Evolutionary conservation across 2,329 filamentous ascomycete genomes (phyloP), one percentile per base, ranked within the genome.

Genomic region (Aspergillus pseudonomiae): DNA sequence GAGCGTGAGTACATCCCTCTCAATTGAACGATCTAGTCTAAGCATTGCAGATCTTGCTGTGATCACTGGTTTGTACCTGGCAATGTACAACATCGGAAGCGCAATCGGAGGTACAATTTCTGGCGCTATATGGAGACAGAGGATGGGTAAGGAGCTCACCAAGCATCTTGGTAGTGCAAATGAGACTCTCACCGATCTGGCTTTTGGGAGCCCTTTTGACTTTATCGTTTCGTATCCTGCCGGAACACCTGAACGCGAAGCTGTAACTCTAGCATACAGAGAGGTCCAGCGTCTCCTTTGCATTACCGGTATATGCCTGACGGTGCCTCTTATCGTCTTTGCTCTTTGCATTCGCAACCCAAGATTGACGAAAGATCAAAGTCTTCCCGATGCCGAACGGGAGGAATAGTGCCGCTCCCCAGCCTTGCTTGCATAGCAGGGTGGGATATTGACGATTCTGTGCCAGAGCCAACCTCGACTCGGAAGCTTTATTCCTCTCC

Each of bases 21-120:
- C 12, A 2, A 39, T 39, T 26, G 30, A 24, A 39, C 19, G 12
- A 34, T 12, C 6, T 28, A 6, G 43, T 28, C 45, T 30, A 48
- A 60, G 19, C 34, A 6, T 24, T n/a, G 14, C 30, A 77, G 75
- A 89, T 68, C 79, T 90, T 36, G 88, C 88, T 50, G 85, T 89
- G 65, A 84, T 90, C 66, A 90, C 87, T 0, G 87, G 84, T 46
- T 74, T 90, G 21, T 90, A 85, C 71, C 82, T 90, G 3, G 85
- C 87, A 19, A 83, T 79, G n/a, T 89, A 89, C 77, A 87, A 86
- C 71, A 81, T 89, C 45, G 88, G 88, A 34, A 86, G 82, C 6
- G 87, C 87, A 0, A 73, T 89, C 1, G 87, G 88, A 26, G 85
- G 85, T 71, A 81, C 85, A 19, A 82, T 89, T 30, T 87, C 87